Evolutionary conservation across 2,329 filamentous ascomycete species (phyloP).

Genomic region (Simplicillium sp.): DNA sequence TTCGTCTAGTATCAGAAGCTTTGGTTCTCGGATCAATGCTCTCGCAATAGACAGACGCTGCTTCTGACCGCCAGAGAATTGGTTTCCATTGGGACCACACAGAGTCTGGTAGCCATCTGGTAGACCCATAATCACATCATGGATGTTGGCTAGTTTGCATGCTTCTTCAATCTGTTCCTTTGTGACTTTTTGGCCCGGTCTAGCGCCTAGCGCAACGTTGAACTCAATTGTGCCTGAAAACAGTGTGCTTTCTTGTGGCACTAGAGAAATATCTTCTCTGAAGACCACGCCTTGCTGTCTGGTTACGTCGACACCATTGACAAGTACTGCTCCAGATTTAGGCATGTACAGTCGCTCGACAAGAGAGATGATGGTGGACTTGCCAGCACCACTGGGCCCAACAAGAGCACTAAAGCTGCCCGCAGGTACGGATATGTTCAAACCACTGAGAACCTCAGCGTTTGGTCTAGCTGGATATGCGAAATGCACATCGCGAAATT

Average conservation of each 20-base stretch:
- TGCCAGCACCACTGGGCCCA: constrained; percentile 5
- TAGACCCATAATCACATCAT: constrained; percentile 44
- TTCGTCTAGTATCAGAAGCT: constrained; percentile 61
- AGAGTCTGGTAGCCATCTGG: constrained; percentile 48
- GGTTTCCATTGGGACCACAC: constrained; percentile 52
- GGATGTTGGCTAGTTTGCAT: constrained; percentile 47
- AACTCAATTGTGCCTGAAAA: constrained; percentile 30
- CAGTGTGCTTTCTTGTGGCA: constrained; percentile 28
- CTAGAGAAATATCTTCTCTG: constrained; percentile 26
- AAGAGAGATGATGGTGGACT: constrained; percentile 5
- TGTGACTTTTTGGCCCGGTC: constrained; percentile 33
- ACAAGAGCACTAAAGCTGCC: constrained; percentile 3
- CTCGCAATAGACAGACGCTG: constrained; percentile 62
- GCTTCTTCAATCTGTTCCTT: constrained; percentile 44
- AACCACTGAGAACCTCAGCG: neutral
- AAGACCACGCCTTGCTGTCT: constrained; percentile 14
- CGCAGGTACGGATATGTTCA: constrained; percentile 2
- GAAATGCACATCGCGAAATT: constrained; percentile 6
- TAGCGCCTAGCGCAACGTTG: constrained; percentile 28
- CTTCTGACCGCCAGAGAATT: constrained; percentile 60
- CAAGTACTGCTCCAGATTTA: neutral
- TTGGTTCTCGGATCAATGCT: constrained; percentile 53
- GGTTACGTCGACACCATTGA: constrained; percentile 13
- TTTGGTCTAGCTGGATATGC: constrained; percentile 6
- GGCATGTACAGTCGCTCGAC: constrained; percentile 5